Base-by-base conservation (phyloP, 345 rosid genomes). In the Lumnitzera littorea region DNA sequence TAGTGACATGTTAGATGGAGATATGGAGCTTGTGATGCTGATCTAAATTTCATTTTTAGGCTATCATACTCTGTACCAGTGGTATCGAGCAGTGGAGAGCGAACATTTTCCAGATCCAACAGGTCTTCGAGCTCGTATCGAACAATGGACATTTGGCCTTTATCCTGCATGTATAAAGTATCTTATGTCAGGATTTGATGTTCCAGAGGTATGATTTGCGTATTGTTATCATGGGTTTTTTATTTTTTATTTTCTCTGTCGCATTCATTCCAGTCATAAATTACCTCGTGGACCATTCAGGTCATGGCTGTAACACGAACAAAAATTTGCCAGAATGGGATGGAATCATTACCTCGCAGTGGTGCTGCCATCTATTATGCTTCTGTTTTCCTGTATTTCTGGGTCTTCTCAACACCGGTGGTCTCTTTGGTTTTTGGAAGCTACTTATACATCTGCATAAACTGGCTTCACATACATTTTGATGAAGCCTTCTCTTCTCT, bases 81-180 rank as follows among this genome's bases (percentile, higher is more conserved):
- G 99, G 99, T 94, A 94, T 81, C 85, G 70, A 74, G 62, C 91
- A 25, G 92, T 94, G 70, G 99, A 94, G 74, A 88, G 70, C 24
- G 92, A 94, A 75, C 99, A 94, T 73, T 94, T 94, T 70, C 99
- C 99, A 0, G 99, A 94, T 76, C 99, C 99, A 57, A 90, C 96
- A 64, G 99, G 97, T 49, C 99, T 94, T 75, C 83, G 99, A 74
- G 76, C 87, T 27, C 91, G 99, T 58, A 84, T 94, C 1, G 99
- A 94, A 65, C 96, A 94, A 63, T 94, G 99, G 99, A 90, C 99
- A 20, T 83, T 82, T 78, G 99, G 99, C 61, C 88, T 94, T 25
- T 94, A 94, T 81, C 99, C 99, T 2, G 99, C 99, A 0, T 94
- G 99, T 68, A 90, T 94, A 66, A 94, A 94, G 80, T 94, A 94